Base-by-base conservation (phyloP, 768 basidiomycete genomes). In the Melanogaster broomeanus region DNA sequence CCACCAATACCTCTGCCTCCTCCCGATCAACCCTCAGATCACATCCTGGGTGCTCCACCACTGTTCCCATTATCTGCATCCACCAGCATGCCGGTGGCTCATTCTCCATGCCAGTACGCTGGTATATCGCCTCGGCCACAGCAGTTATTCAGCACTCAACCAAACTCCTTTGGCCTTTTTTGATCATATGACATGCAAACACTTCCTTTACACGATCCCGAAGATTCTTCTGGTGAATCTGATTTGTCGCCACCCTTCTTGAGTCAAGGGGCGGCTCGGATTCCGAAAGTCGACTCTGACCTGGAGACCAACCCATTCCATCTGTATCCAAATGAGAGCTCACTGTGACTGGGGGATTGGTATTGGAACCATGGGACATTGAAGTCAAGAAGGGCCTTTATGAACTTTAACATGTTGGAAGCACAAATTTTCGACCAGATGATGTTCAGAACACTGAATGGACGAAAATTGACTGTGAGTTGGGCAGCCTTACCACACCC, bases 351-450 rank as follows among this genome's bases (percentile, higher is more conserved):
- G 47, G 55, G n/a, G 13, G 44, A 63, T 6, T 63, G 61, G 60
- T 59, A 48, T 35, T 62, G 61, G 61, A 62, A 57, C 43, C 43
- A 53, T 2, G 51, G 50, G 10, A 12, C 45, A 4, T 52, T 57
- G 27, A 63, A 61, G 48, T 61, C 62, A 6, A 31, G 48, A 46
- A 35, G 40, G 4, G 38, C 30, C 35, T 61, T 58, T 39, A 49
- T 21, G 33, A 25, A 52, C 24, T 19, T 60, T 6, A 22, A 55
- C n/a, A 63, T 38, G 42, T 63, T 11, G 31, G 55, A 13, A 49
- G 42, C 35, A 22, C 34, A 22, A 43, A 48, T 28, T 61, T 61
- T 25, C n/a, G 2, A 12, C 42, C 41, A 19, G 43, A 38, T 1
- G 49, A 45, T n/a, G 30, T 55, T 8, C 21, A 19, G 12, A 19